A percentile compares a stretch with the other conserved stretches of the same genome.
These are phyloP conservation scores for Cyanidiococcus yangmingshanensis DNA, from an alignment of 23 red algal genomes.

Conservation along the genomic window DNA sequence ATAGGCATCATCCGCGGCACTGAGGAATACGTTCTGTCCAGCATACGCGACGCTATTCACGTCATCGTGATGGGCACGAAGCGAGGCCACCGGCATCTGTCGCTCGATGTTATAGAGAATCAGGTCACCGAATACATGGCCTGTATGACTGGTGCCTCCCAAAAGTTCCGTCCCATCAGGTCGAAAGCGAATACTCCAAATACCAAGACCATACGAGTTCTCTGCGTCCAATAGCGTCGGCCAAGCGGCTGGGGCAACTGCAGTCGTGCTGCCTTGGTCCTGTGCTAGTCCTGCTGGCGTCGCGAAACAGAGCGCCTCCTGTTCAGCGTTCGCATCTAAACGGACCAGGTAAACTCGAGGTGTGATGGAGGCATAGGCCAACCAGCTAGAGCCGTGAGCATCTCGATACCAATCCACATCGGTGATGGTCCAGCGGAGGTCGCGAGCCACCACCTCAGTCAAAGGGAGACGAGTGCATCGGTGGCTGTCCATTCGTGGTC, in stretches of 20 bases:
- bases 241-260: neutral
- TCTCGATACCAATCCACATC: neutral
- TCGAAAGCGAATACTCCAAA: neutral
- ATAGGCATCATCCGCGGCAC: conserved; percentile 18
- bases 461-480: neutral
- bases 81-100: neutral
- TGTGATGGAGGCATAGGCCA: neutral
- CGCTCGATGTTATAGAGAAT: conserved; percentile 5
- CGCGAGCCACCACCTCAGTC: neutral
- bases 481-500: neutral
- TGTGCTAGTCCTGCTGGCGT: neutral
- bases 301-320: neutral
- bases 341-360: neutral
- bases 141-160: neutral
- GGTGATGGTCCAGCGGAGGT: neutral
- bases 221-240: neutral
- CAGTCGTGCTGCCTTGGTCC: neutral
- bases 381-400: neutral
- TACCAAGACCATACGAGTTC: neutral
- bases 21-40: conserved; percentile 10
- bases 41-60: conserved; percentile 21
- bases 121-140: neutral
- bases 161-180: neutral
- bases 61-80: conserved; percentile 18
- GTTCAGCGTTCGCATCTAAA: neutral